Percentiles rank a stretch among this genome's conserved stretches.
Conservation (phyloP, 306 rosid genomes). For the Vigna reflexopilosa region DNA sequence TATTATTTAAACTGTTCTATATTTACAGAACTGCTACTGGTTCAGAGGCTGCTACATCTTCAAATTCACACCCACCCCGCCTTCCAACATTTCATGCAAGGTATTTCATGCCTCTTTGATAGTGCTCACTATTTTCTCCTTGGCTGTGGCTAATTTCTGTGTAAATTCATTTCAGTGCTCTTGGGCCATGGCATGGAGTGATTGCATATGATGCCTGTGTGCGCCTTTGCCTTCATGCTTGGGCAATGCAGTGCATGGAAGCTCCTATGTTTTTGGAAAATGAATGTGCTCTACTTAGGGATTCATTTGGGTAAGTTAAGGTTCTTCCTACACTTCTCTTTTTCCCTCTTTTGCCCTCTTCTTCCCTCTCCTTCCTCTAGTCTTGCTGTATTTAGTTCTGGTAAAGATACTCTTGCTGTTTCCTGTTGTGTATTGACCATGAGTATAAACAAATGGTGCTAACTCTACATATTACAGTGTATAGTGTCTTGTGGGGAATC, state of each 20-base stretch:
- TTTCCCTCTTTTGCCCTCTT: background rate
- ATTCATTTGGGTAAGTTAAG: conserved; percentile 81
- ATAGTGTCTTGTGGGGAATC: conserved; percentile 11
- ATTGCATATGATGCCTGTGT: conserved; percentile 96
- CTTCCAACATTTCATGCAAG: conserved; percentile 95
- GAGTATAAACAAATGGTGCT: background rate
- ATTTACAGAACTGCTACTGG: conserved; percentile 64
- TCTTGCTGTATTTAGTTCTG: conserved; percentile 27
- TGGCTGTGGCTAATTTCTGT: conserved; percentile 37
- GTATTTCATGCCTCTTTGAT: conserved; percentile 51
- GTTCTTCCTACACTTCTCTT: conserved; percentile 37
- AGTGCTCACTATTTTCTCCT: conserved; percentile 38
- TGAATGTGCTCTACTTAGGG: conserved; percentile 89
- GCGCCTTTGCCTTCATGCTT: conserved; percentile 97
- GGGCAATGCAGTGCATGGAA: conserved; percentile 99
- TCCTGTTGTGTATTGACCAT: background rate
- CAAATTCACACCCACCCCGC: conserved; percentile 69
- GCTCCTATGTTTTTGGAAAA: conserved; percentile 97
- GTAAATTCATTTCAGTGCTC: conserved; percentile 72
- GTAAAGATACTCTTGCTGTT: background rate
- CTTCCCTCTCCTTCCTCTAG: background rate
- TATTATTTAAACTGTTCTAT: conserved; percentile 30
- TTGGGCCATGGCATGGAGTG: conserved; percentile 94
- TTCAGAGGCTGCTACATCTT: conserved; percentile 68
- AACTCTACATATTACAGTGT: conserved; percentile 8